Percentiles rank a stretch among this genome's conserved stretches.
These are phyloP conservation scores for Flaveria robusta DNA, from an alignment of 129 eudicot genomes.

Conservation along the genomic window DNA sequence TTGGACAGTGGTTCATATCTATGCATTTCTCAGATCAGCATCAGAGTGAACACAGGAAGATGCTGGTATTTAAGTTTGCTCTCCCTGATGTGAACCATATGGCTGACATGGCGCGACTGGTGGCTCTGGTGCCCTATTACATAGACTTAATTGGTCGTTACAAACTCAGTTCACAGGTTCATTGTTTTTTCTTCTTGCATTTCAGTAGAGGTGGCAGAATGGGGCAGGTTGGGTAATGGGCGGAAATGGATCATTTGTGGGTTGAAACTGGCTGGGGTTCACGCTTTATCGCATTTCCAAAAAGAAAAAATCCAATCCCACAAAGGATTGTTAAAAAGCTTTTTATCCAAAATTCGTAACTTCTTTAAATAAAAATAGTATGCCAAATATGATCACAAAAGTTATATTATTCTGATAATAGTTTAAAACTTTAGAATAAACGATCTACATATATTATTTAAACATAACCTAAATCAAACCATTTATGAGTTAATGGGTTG, in stretches of 20 bases:
- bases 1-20: constrained; percentile 71
- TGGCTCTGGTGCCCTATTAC: constrained; percentile 74
- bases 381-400: not conserved
- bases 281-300: too few relatives aligned
- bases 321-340: not conserved
- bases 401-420: not conserved
- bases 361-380: not conserved
- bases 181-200: not conserved
- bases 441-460: not conserved
- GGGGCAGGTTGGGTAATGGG: not conserved
- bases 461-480: not conserved
- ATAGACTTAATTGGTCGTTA: constrained; percentile 78
- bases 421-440: not conserved
- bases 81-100: constrained; percentile 64
- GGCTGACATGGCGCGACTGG: constrained; percentile 78
- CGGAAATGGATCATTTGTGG: not conserved
- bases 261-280: not conserved
- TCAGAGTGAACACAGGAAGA: constrained; percentile 57
- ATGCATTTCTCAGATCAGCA: constrained; percentile 91
- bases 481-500: not conserved
- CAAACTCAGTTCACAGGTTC: constrained; percentile 60
- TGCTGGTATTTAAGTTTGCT: constrained; percentile 77
- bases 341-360: not conserved
- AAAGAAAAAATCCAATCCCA: too few relatives aligned
- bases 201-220: not conserved